These are phyloP conservation scores for Cytospora mali DNA, from an alignment of 2,329 filamentous ascomycete genomes.

Conservation along the genomic window DNA sequence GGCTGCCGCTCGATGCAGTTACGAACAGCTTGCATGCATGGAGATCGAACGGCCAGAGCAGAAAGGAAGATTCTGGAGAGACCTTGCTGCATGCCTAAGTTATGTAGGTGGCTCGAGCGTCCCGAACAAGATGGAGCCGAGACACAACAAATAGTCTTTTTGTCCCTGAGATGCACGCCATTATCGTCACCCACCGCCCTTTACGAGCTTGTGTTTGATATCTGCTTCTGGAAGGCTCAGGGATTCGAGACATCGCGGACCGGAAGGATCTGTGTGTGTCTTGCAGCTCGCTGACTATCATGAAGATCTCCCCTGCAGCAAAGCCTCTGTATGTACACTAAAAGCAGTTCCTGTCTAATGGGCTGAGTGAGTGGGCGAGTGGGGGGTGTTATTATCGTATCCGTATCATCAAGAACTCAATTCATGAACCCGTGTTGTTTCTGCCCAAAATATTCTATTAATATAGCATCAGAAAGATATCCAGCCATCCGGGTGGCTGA, in stretches of 20 bases:
- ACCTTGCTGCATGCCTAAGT: background rate
- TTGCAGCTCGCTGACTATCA: background rate
- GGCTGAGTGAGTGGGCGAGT: background rate
- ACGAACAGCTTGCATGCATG: constrained; percentile 1
- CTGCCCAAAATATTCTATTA: background rate
- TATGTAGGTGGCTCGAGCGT: background rate
- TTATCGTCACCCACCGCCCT: background rate
- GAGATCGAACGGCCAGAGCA: background rate
- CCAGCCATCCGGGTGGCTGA: background rate
- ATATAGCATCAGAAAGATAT: background rate
- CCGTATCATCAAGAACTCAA: background rate
- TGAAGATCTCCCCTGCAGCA: background rate
- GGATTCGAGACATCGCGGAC: background rate
- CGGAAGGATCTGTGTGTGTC: background rate
- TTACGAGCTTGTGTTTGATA: background rate
- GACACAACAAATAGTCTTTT: background rate
- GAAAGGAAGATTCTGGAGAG: background rate
- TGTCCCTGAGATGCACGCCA: background rate
- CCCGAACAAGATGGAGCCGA: background rate
- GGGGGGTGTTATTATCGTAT: background rate
- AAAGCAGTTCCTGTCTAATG: background rate
- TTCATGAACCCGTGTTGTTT: background rate
- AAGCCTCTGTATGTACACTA: background rate
- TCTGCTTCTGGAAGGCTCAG: background rate
- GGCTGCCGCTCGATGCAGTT: background rate